Evolutionary conservation across 306 rosid genomes (phyloP).

Genomic region (Erythrophleum fordii): DNA sequence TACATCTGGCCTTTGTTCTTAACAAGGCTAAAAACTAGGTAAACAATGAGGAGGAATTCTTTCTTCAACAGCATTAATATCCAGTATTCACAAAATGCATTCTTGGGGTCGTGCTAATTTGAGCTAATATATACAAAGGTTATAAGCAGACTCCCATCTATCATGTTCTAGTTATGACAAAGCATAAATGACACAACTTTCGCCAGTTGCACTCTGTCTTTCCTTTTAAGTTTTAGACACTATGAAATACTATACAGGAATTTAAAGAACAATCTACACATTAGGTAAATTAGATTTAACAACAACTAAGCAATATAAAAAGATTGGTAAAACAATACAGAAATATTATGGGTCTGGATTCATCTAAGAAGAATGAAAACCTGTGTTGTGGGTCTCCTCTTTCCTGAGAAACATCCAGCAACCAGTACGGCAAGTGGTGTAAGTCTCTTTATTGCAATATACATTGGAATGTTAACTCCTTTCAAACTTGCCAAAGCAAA

Average conservation of each 20-base stretch:
- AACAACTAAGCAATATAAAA: background rate
- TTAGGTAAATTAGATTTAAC: background rate
- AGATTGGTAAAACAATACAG: background rate
- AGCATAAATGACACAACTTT: background rate
- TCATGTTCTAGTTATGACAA: background rate
- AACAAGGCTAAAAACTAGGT: background rate
- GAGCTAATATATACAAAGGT: background rate
- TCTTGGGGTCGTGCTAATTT: background rate
- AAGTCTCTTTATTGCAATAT: constrained; percentile 96
- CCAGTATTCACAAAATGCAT: background rate
- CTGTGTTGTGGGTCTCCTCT: constrained; percentile 79
- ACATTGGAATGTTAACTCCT: constrained; percentile 98
- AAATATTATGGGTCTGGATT: background rate
- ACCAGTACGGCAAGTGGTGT: constrained; percentile 94
- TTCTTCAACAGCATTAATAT: background rate
- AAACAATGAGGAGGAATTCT: background rate
- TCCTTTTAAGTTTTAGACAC: background rate
- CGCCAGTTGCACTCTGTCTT: background rate
- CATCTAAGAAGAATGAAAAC: constrained; percentile 30
- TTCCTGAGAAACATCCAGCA: constrained; percentile 76
- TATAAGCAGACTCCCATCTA: background rate
- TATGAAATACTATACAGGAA: background rate
- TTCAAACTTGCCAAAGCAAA: constrained; percentile 97
- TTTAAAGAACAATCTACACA: background rate
- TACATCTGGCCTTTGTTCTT: background rate